Conservation (phyloP, 2,329 filamentous ascomycete genomes). For the Cucurbitaria berberidis region DNA sequence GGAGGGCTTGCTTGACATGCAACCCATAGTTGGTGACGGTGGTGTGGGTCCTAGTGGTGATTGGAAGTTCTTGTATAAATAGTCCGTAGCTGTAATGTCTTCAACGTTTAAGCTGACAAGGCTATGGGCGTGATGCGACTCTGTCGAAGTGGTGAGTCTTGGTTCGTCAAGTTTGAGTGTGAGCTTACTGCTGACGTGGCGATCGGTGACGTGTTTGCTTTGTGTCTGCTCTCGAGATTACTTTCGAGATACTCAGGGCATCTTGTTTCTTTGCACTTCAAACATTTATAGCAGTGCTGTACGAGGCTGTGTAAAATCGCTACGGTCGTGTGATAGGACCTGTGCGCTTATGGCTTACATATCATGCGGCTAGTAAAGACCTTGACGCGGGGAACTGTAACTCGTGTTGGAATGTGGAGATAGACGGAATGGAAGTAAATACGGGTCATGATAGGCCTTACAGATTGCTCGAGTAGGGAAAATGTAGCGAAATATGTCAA, state of each 20-base stretch:
- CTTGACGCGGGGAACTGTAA: not conserved
- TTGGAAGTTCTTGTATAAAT: not conserved
- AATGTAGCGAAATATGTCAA: not conserved
- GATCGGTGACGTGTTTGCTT: not conserved
- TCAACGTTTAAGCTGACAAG: not conserved
- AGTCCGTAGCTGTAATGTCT: not conserved
- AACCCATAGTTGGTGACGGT: slow-evolving; percentile 9
- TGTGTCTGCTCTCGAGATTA: not conserved
- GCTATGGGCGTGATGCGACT: not conserved
- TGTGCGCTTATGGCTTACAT: not conserved
- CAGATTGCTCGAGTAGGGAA: no score
- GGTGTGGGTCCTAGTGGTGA: not conserved
- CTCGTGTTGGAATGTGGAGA: not conserved
- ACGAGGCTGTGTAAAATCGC: not conserved
- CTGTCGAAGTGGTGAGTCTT: not conserved
- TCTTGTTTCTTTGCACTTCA: not conserved
- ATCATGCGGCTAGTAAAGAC: not conserved
- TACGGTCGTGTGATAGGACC: not conserved
- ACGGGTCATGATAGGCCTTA: not conserved
- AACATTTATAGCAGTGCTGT: not conserved
- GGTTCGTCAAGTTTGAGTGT: not conserved
- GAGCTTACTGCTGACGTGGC: not conserved
- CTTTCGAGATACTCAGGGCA: not conserved
- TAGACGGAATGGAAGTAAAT: not conserved
- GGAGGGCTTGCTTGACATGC: slow-evolving; percentile 13